Percentiles rank a stretch among this genome's conserved stretches.
These are phyloP conservation scores for Prunus dulcis DNA, from an alignment of 306 rosid species.

Conservation along the genomic window DNA sequence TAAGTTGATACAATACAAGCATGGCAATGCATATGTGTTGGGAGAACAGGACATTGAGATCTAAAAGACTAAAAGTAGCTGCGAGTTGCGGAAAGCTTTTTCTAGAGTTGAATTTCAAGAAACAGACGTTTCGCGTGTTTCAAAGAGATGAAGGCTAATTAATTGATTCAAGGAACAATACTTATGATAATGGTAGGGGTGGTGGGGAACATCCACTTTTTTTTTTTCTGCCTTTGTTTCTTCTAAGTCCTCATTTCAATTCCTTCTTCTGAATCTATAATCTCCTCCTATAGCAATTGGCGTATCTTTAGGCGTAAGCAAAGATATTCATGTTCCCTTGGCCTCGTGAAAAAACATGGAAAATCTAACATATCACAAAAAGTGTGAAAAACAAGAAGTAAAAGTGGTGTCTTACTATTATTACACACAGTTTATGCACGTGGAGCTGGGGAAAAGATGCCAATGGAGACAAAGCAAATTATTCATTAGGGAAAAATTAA, in stretches of 20 bases:
- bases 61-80: too few relatives aligned
- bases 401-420: neutral
- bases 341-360: neutral
- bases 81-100: too few relatives aligned
- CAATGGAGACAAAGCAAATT: neutral
- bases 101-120: too few relatives aligned
- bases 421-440: neutral
- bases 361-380: neutral
- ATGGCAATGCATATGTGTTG: too few relatives aligned
- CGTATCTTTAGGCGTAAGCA: conserved; percentile 49
- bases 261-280: neutral
- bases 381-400: neutral
- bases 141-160: neutral
- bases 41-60: too few relatives aligned
- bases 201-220: conserved; percentile 55
- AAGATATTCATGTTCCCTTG: conserved; percentile 23
- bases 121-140: too few relatives aligned
- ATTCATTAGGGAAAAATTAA: too few relatives aligned
- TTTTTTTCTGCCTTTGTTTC: conserved; percentile 15
- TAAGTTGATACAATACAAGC: too few relatives aligned
- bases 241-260: neutral
- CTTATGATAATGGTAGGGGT: conserved; percentile 33
- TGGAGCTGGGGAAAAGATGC: neutral
- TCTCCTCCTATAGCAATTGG: neutral
- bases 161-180: conserved; percentile 35